A percentile compares a stretch with the other conserved stretches of the same genome.
Evolutionary conservation across 2,329 filamentous ascomycete genomes (phyloP).

Genomic region (Cercospora sp.): DNA sequence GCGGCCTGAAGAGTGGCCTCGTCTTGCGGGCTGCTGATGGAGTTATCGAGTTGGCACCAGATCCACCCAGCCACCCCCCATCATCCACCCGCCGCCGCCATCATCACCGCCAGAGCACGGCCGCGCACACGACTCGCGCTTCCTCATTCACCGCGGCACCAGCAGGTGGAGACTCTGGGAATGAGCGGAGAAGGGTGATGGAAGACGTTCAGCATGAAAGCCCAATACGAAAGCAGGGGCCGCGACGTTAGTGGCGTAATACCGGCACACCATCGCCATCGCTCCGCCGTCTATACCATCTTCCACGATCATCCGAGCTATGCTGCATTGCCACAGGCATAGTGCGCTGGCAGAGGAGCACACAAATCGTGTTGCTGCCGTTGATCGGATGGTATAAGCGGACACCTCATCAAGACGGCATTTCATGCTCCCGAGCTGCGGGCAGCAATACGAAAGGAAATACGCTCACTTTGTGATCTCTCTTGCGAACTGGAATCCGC

Average conservation of each 20-base stretch:
- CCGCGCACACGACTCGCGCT: background rate
- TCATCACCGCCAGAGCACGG: background rate
- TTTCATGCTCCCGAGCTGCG: background rate
- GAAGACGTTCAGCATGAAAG: background rate
- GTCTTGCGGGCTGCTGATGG: background rate
- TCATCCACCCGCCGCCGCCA: background rate
- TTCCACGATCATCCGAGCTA: background rate
- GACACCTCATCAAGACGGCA: background rate
- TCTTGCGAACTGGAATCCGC: too few species aligned
- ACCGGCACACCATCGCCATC: background rate
- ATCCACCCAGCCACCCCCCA: background rate
- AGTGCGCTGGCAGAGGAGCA: background rate
- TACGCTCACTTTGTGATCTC: too few species aligned
- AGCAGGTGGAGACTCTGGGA: background rate
- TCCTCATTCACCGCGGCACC: background rate
- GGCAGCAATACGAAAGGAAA: too few species aligned
- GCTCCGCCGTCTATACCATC: background rate
- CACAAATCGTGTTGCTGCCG: background rate
- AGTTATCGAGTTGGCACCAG: background rate
- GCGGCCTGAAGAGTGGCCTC: background rate
- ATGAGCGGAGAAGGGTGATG: background rate
- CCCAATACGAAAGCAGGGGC: background rate
- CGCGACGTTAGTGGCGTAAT: constrained; percentile 4
- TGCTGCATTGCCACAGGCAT: background rate
- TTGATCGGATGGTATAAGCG: background rate